Conservation (phyloP, 176 grass and related monocot genomes). For the Oryza meridionalis region DNA sequence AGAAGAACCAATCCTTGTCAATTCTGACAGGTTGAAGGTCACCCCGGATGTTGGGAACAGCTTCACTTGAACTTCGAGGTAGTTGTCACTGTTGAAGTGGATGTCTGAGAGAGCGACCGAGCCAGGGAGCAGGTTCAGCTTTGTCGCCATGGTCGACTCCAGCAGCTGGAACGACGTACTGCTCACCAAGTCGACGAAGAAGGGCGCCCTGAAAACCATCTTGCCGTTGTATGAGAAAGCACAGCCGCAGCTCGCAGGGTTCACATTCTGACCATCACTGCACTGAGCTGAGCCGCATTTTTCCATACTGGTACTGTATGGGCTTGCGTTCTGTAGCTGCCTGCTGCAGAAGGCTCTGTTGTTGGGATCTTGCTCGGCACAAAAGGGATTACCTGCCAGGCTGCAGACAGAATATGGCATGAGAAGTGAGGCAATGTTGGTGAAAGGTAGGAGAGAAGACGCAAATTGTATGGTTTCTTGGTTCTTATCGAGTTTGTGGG, state of each 20-base stretch:
- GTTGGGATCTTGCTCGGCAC: neutral
- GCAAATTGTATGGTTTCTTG: neutral
- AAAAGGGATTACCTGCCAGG: constrained; percentile 59
- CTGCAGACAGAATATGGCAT: constrained; percentile 42
- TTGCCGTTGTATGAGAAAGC: constrained; percentile 64
- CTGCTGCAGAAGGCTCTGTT: constrained; percentile 38
- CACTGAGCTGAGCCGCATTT: constrained; percentile 47
- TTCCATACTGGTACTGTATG: constrained; percentile 63
- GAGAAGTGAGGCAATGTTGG: neutral
- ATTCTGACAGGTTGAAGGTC: constrained; percentile 50
- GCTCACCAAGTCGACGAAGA: constrained; percentile 54
- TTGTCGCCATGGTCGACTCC: constrained; percentile 43
- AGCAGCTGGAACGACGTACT: constrained; percentile 48
- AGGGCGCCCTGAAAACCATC: constrained; percentile 76
- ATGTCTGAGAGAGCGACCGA: constrained; percentile 44
- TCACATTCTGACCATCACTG: constrained; percentile 38
- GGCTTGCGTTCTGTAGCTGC: constrained; percentile 7
- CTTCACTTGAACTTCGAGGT: constrained; percentile 56
- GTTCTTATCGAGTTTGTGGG: neutral
- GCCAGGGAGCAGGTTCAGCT: constrained; percentile 35
- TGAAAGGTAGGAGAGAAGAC: neutral
- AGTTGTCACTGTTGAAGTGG: constrained; percentile 52
- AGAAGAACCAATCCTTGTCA: constrained; percentile 48
- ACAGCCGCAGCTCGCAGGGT: constrained; percentile 68
- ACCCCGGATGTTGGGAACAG: constrained; percentile 62